phyloP scores from a whole-genome alignment of 2,329 filamentous ascomycete species.

The Verticillium zaregamsianum region DNA sequence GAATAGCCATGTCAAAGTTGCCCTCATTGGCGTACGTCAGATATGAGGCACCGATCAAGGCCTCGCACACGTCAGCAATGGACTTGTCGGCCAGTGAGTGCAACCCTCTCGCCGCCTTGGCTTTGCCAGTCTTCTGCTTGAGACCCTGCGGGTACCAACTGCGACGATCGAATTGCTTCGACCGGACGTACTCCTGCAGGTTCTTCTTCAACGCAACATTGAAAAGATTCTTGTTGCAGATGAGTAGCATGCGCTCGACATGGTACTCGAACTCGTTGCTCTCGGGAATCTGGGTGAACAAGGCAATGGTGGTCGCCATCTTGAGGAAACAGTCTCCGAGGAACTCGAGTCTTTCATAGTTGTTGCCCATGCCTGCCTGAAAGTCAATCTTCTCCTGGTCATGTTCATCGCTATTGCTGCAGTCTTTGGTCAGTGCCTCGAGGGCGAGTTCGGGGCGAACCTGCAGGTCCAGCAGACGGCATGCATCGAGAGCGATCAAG shows the following conservation, averaged over 20 bases:
- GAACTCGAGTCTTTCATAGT: slow-evolving; percentile 93
- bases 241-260: slow-evolving; percentile 81
- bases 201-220: slow-evolving; percentile 66
- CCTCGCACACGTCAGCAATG: slow-evolving; percentile 91
- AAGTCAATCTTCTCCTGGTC: slow-evolving; percentile 65
- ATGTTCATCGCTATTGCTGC: slow-evolving; percentile 75
- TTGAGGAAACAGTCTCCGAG: slow-evolving; percentile 93
- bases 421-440: slow-evolving; percentile 90
- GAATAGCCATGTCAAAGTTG: slow-evolving; percentile 54
- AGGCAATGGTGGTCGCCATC: slow-evolving; percentile 86
- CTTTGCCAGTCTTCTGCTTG: slow-evolving; percentile 69
- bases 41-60: slow-evolving; percentile 83
- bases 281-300: slow-evolving; percentile 72
- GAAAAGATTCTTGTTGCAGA: slow-evolving; percentile 90
- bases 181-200: slow-evolving; percentile 73
- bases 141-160: slow-evolving; percentile 86
- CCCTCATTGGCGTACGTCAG: slow-evolving; percentile 38
- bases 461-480: slow-evolving; percentile 56
- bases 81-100: slow-evolving; percentile 83
- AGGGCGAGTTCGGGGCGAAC: slow-evolving; percentile 69
- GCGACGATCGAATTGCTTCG: slow-evolving; percentile 74
- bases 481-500: slow-evolving; percentile 75
- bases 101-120: slow-evolving; percentile 42
- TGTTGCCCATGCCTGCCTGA: slow-evolving; percentile 82
- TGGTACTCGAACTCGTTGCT: slow-evolving; percentile 85